Evolutionary conservation across 805 yeast species (phyloP).

Genomic region (Yamadazyma endophytica): DNA sequence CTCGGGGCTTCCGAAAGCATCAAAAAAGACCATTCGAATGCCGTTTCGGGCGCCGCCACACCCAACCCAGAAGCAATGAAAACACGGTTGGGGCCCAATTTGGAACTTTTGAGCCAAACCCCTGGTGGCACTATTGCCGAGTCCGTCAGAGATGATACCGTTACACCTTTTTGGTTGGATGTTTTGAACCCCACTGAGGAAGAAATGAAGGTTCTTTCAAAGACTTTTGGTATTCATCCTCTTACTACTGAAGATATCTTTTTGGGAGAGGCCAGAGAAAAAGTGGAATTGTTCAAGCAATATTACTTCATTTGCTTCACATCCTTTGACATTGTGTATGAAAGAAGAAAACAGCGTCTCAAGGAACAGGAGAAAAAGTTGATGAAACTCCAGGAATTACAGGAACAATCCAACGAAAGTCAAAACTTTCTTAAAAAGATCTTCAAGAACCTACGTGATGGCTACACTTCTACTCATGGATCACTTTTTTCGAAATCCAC

Average conservation of each 20-base stretch:
- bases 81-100: not conserved
- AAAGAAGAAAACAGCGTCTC: constrained; percentile 51
- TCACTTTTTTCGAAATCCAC: constrained; percentile 12
- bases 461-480: too few species aligned
- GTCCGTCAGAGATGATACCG: constrained; percentile 1
- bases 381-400: constrained; percentile 34
- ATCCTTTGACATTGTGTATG: constrained; percentile 62
- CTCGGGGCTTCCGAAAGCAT: not conserved
- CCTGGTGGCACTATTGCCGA: constrained; percentile 9
- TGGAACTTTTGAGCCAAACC: constrained; percentile 2
- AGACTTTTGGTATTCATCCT: constrained; percentile 93
- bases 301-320: constrained; percentile 88
- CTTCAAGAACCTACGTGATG: too few species aligned
- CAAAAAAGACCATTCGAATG: not conserved
- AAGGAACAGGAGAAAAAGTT: constrained; percentile 41
- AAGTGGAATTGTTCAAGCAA: constrained; percentile 86
- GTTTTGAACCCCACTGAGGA: constrained; percentile 92
- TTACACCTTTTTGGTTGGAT: constrained; percentile 73
- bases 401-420: constrained; percentile 17
- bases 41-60: not conserved
- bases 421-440: constrained; percentile 10
- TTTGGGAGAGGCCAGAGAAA: constrained; percentile 90
- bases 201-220: constrained; percentile 88
- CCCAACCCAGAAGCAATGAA: not conserved
- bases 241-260: constrained; percentile 93